Evolutionary conservation across 1,284 basidiomycete species (phyloP).

Genomic region (Fistulina hepatica): DNA sequence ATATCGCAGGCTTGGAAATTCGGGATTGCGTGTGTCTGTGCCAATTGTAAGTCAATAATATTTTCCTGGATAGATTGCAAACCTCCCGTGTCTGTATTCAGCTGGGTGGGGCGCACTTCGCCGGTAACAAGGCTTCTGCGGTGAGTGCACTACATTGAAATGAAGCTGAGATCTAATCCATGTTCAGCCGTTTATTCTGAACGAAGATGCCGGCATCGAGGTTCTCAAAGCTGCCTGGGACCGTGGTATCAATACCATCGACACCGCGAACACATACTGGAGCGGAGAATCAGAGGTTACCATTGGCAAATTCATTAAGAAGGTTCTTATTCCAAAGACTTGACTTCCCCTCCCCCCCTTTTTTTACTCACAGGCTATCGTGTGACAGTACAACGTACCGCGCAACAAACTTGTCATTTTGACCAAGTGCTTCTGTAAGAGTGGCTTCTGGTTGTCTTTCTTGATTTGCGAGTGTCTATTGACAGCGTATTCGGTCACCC

Average conservation of each 20-base stretch:
- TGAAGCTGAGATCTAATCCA: no score
- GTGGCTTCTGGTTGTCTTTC: not conserved
- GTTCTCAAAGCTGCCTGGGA: slow-evolving; percentile 39
- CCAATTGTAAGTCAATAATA: slow-evolving; percentile 25
- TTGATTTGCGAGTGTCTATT: not conserved
- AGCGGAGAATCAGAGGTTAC: slow-evolving; percentile 22
- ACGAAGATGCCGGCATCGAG: slow-evolving; percentile 30
- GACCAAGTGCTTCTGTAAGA: slow-evolving; percentile 13
- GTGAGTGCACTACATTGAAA: no score
- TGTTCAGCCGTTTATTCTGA: slow-evolving; percentile 35
- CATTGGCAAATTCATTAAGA: slow-evolving; percentile 23
- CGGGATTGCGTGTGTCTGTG: slow-evolving; percentile 35
- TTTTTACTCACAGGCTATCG: not conserved
- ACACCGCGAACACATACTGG: slow-evolving; percentile 16
- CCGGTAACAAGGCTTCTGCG: no score
- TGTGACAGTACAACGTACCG: slow-evolving; percentile 7
- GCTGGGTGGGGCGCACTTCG: no score
- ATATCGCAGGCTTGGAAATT: slow-evolving; percentile 24
- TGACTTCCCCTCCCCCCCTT: not conserved
- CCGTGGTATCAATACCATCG: slow-evolving; percentile 32
- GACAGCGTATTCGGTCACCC: not conserved
- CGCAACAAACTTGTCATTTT: slow-evolving; percentile 7
- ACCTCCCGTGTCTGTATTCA: no score
- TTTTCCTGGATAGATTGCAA: no score
- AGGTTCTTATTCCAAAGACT: slow-evolving; percentile 17